Evolutionary conservation across 768 basidiomycete genomes (phyloP).

Genomic region (Exidia glandulosa): DNA sequence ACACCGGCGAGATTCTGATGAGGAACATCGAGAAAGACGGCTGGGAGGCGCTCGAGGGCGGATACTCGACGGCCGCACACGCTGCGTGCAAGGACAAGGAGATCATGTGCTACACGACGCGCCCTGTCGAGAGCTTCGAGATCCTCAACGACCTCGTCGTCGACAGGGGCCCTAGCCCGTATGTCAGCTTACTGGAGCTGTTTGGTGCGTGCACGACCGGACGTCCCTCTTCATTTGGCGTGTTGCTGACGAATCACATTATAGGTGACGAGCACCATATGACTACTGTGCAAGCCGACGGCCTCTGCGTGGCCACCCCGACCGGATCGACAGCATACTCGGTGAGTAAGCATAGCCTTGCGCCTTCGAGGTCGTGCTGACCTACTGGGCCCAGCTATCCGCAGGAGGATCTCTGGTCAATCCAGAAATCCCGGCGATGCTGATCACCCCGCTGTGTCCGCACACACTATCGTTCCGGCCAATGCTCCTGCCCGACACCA

Average conservation of each 20-base stretch:
- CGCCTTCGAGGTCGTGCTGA: slow-evolving; percentile 5
- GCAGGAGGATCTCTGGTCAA: slow-evolving; percentile 97
- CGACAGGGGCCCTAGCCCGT: slow-evolving; percentile 95
- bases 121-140: slow-evolving; percentile 93
- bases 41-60: slow-evolving; percentile 93
- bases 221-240: slow-evolving; percentile 1
- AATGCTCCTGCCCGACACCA: slow-evolving; percentile 95
- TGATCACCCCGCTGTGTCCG: slow-evolving; percentile 96
- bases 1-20: slow-evolving; percentile 97
- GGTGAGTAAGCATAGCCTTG: slow-evolving; percentile 32
- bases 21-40: slow-evolving; percentile 80
- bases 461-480: slow-evolving; percentile 98
- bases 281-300: slow-evolving; percentile 98
- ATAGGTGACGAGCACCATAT: slow-evolving; percentile 97
- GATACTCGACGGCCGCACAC: slow-evolving; percentile 32
- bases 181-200: slow-evolving; percentile 88
- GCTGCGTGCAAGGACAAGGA: slow-evolving; percentile 66
- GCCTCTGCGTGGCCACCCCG: slow-evolving; percentile 86
- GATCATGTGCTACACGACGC: slow-evolving; percentile 95
- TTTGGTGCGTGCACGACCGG: slow-evolving; percentile 56
- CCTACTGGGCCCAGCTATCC: slow-evolving; percentile 45
- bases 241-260: neutral
- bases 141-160: slow-evolving; percentile 95
- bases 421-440: slow-evolving; percentile 91
- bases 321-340: slow-evolving; percentile 99